Base-by-base conservation (phyloP, 257 asterid species). In the Cynanchum wilfordii region DNA sequence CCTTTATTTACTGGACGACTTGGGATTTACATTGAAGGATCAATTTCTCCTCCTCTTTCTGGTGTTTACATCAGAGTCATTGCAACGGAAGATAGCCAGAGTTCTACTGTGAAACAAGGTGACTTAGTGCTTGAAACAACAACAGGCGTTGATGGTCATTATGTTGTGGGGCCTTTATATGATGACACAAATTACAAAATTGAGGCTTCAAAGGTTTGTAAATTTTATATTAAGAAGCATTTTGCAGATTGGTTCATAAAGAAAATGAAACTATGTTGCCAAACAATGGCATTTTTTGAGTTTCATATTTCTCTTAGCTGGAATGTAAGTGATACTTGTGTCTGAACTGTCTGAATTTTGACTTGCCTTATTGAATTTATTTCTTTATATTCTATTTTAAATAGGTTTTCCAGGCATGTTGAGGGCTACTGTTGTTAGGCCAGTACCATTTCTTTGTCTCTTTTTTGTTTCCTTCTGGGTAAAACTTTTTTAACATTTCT, bases 81-180 rank as follows among this genome's bases (percentile, higher is more conserved):
- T 80, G 95, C 97, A 40, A 87, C 78, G 75, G 82, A 87, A 73
- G 91, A 85, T 47, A 89, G 98, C 79, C 84, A n/a, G 10, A 79
- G 74, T 77, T 84, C 96, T 81, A 77, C 84, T 44, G 86, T 91
- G 58, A 88, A 88, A 82, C 84, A 79, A 83, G 96, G 94, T 10
- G 91, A 88, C 75, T 66, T 84, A 73, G 90, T 88, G 69, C 88
- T 86, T 81, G 89, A 89, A 86, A 86, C 91, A 69, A 76, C 82
- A 80, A 94, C 98, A 2, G 87, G 87, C 66, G 66, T 76, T 62
- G 91, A 87, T 84, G 98, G 98, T 56, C 72, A 80, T 70, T 94
- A 82, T 83, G 81, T 80, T 77, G 96, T 96, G 19, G 98, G 98
- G 59, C 97, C 98, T 73, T 91, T 94, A n/a, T 94, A 94, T 80